Evolutionary conservation across 495 filamentous ascomycete genomes (phyloP), one percentile per base, ranked within the genome.

Genomic region (Aspergillus bertholletiae): DNA sequence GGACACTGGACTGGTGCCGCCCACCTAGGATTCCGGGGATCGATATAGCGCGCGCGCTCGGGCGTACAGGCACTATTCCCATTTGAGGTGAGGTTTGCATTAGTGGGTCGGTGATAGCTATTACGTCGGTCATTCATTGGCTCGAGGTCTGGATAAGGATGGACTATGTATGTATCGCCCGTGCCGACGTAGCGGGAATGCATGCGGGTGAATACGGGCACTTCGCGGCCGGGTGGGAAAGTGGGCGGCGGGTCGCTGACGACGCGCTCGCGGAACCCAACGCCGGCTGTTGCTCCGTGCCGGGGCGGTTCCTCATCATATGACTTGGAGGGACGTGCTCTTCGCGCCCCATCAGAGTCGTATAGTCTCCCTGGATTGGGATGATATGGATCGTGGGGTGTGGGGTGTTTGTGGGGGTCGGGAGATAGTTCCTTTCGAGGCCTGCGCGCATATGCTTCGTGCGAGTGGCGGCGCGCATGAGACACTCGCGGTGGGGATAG

Each of bases 391-490:
- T 49, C 58, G 51, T 40, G 61, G 46, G 21, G 54, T 15, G 45
- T 53, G 55, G 57, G 56, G 3, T 62, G 64, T 37, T 53, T 39
- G 7, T 64, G 60, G 1, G 61, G 47, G 22, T 62, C 47, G 0
- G 72, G 69, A 0, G 73, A 74, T 3, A 67, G 48, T 3, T 74
- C 70, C 26, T 69, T 60, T 3, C 59, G 58, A 0, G 69, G 69
- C 61, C 66, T 65, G 18, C 71, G 67, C 1, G 55, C 65, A 34
- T 74, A 76, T 2, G 71, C 66, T 27, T 77, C 74, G 47, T 77
- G 74, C 1, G 74, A 77, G 55, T 77, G 74, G 0, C 74, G 72
- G 15, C 74, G 71, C 0, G 67, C 63, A 21, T 62, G 52, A 5
- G 63, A 59, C 20, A 54, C 27, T 1, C 67, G 56, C 11, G 67